A percentile compares a stretch with the other conserved stretches of the same genome.
Evolutionary conservation across 2,329 filamentous ascomycete genomes (phyloP).

Genomic region (Calcarisporium arbuscula): DNA sequence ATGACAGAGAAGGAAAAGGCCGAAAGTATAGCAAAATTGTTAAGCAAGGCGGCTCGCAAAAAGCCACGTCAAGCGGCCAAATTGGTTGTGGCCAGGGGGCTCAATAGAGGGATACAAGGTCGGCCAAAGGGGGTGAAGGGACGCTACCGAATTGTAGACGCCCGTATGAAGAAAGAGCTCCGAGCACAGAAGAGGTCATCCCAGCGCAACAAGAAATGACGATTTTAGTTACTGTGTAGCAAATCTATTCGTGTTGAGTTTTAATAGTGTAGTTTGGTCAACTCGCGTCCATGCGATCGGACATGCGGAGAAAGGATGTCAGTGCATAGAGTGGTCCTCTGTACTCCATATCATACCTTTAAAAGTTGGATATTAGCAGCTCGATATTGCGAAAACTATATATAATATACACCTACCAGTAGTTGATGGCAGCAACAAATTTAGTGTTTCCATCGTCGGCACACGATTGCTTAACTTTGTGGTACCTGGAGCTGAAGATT

Average conservation of each 20-base stretch:
- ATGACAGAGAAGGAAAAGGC: constrained; percentile 97
- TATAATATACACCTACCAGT: constrained; percentile 53
- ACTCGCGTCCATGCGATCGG: neutral
- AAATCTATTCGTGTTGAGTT: no score
- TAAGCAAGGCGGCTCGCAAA: constrained; percentile 77
- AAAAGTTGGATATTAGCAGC: no score
- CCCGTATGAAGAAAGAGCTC: constrained; percentile 93
- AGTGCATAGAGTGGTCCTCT: constrained; percentile 60
- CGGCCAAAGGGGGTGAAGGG: constrained; percentile 90
- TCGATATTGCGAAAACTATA: no score
- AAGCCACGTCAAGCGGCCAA: constrained; percentile 79
- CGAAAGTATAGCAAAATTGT: constrained; percentile 70
- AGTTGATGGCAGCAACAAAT: constrained; percentile 73
- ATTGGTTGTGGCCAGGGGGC: constrained; percentile 80
- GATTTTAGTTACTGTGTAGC: no score
- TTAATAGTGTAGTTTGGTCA: no score
- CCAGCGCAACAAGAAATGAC: constrained; percentile 60
- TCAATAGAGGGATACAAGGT: constrained; percentile 79
- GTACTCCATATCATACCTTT: constrained; percentile 81
- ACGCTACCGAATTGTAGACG: constrained; percentile 94
- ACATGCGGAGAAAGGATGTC: constrained; percentile 48
- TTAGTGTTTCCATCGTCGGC: constrained; percentile 62
- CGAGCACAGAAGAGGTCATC: constrained; percentile 71
- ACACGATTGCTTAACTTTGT: constrained; percentile 71
- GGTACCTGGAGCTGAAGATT: no score